Percentiles rank a stretch among this genome's conserved stretches.
These are phyloP conservation scores for Leishmania tarentolae DNA, from an alignment of 208 protist species.

Conservation along the genomic window DNA sequence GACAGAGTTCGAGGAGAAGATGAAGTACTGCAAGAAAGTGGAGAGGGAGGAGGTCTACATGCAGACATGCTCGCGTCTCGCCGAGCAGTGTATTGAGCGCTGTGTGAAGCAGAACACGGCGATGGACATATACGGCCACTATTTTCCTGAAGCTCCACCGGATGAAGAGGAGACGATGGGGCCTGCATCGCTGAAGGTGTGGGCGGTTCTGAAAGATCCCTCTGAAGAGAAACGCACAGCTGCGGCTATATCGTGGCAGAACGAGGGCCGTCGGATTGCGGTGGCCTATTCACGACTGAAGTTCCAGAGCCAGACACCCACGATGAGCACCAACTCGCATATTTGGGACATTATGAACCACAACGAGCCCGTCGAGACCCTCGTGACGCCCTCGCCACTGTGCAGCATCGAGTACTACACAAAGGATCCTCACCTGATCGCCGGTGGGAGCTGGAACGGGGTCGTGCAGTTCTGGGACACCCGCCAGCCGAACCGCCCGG, in stretches of 20 bases:
- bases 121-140: constrained; percentile 97
- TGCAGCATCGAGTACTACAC: constrained; percentile 96
- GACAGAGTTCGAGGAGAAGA: constrained; percentile 95
- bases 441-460: constrained; percentile 97
- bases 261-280: constrained; percentile 93
- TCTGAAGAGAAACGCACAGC: constrained; percentile 89
- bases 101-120: constrained; percentile 97
- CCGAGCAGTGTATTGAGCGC: constrained; percentile 87
- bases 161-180: constrained; percentile 83
- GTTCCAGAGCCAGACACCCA: constrained; percentile 93
- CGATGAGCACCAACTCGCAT: constrained; percentile 94
- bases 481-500: constrained; percentile 88
- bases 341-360: constrained; percentile 98
- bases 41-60: constrained; percentile 96
- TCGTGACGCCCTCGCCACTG: constrained; percentile 93
- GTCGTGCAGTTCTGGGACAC: constrained; percentile 96
- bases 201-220: constrained; percentile 95
- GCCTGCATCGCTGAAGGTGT: constrained; percentile 90
- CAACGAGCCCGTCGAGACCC: constrained; percentile 93
- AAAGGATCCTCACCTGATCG: constrained; percentile 95
- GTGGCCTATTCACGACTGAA: constrained; percentile 94
- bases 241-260: constrained; percentile 94
- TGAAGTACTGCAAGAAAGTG: constrained; percentile 97
- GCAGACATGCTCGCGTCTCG: constrained; percentile 85
- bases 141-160: constrained; percentile 89